A percentile compares a stretch with the other conserved stretches of the same genome.
phyloP scores from a whole-genome alignment of 306 rosid species.

The Vicia faba region DNA sequence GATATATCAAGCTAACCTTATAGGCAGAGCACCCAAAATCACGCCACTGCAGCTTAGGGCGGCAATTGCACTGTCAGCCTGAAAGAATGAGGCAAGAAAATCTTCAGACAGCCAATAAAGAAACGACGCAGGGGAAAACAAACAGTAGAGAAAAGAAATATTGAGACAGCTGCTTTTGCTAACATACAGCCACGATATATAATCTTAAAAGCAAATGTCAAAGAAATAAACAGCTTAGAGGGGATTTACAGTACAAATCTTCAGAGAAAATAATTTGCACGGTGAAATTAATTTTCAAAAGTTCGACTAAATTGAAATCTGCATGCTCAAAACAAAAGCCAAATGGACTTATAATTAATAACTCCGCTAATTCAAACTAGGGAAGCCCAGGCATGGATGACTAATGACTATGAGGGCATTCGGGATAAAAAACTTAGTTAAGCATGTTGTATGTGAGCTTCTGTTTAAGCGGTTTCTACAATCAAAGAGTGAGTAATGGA shows the following conservation, averaged over 20 bases:
- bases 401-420: background rate
- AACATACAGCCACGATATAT: too few species aligned
- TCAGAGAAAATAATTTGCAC: too few species aligned
- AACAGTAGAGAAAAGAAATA: conserved; percentile 18
- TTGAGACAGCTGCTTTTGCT: conserved; percentile 6
- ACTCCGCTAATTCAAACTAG: conserved; percentile 6
- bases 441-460: background rate
- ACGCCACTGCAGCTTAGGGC: conserved; percentile 98
- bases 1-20: conserved; percentile 63
- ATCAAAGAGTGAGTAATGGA: background rate
- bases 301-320: background rate
- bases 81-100: conserved; percentile 38
- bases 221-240: too few species aligned
- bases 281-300: background rate
- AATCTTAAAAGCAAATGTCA: too few species aligned
- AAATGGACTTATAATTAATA: background rate
- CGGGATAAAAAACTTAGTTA: background rate
- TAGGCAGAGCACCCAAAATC: conserved; percentile 90
- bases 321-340: conserved; percentile 14
- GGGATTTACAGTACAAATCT: too few species aligned
- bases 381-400: background rate
- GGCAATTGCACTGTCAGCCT: conserved; percentile 98
- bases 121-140: conserved; percentile 5
- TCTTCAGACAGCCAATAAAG: conserved; percentile 17
- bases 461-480: background rate